Conservation (phyloP, 257 asterid species). For the Oldenlandia corymbosa region DNA sequence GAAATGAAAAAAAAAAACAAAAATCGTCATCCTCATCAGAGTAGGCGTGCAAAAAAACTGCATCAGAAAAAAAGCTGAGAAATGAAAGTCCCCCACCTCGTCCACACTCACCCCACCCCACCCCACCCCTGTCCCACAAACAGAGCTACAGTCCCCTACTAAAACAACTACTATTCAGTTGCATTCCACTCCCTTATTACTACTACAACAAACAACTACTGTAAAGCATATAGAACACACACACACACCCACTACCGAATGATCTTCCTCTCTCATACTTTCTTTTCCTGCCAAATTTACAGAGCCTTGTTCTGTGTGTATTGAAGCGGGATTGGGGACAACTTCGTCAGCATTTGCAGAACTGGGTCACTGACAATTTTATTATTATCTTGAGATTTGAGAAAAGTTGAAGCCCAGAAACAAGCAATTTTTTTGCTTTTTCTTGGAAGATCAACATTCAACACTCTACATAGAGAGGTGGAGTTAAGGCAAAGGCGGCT, state of each 20-base stretch:
- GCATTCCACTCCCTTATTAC: neutral
- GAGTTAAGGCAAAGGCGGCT: slow-evolving; percentile 82
- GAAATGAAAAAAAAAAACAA: too few relatives aligned
- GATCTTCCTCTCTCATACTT: slow-evolving; percentile 26
- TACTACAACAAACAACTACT: too few relatives aligned
- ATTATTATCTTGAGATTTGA: slow-evolving; percentile 43
- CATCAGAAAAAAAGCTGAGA: slow-evolving; percentile 14
- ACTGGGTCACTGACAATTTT: neutral
- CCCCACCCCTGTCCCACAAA: neutral
- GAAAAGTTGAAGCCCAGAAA: neutral
- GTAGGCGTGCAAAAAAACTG: slow-evolving; percentile 41
- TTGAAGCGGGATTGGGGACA: slow-evolving; percentile 42
- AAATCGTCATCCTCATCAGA: slow-evolving; percentile 1
- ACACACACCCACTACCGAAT: slow-evolving; percentile 12
- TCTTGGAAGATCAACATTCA: slow-evolving; percentile 38
- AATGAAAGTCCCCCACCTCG: slow-evolving; percentile 25
- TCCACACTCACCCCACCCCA: too few relatives aligned
- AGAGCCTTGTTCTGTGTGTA: slow-evolving; percentile 23
- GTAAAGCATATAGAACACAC: slow-evolving; percentile 20
- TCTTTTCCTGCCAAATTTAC: slow-evolving; percentile 37
- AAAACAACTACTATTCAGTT: slow-evolving; percentile 6
- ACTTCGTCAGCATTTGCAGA: slow-evolving; percentile 36
- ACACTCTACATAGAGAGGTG: too few relatives aligned
- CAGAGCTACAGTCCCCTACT: slow-evolving; percentile 28
- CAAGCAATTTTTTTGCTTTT: too few relatives aligned